Evolutionary conservation across 2,329 filamentous ascomycete species (phyloP).

Genomic region (Coniochaeta hoffmannii): DNA sequence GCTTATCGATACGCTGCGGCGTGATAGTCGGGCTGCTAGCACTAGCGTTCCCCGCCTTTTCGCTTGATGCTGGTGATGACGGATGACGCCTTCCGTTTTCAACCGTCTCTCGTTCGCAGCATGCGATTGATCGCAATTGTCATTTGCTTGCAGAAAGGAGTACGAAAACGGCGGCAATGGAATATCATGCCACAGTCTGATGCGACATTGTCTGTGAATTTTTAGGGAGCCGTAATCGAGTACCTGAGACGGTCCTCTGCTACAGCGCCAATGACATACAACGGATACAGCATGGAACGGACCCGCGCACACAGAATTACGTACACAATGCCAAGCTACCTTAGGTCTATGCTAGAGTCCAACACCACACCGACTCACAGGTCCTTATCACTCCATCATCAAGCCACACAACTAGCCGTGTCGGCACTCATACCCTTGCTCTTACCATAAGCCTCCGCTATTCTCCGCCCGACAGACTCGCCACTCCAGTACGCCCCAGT

Average conservation of each 20-base stretch:
- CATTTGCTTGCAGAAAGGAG: no score
- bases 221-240: no score
- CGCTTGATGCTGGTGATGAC: neutral
- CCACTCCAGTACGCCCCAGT: constrained; percentile 92
- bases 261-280: no score
- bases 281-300: no score
- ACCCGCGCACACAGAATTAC: no score
- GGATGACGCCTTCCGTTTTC: neutral
- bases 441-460: constrained; percentile 46
- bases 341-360: no score
- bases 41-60: neutral
- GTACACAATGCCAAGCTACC: no score
- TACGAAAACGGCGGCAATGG: no score
- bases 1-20: constrained; percentile 3
- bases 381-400: neutral
- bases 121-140: neutral
- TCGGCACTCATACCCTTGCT: constrained; percentile 1
- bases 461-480: constrained; percentile 63
- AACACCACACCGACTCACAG: neutral
- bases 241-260: no score
- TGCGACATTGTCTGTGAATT: no score
- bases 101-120: no score
- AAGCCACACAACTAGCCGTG: constrained; percentile 2
- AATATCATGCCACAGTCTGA: no score
- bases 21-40: neutral